Conservation (phyloP, 129 eudicot genomes). For the Artemisia argyi region DNA sequence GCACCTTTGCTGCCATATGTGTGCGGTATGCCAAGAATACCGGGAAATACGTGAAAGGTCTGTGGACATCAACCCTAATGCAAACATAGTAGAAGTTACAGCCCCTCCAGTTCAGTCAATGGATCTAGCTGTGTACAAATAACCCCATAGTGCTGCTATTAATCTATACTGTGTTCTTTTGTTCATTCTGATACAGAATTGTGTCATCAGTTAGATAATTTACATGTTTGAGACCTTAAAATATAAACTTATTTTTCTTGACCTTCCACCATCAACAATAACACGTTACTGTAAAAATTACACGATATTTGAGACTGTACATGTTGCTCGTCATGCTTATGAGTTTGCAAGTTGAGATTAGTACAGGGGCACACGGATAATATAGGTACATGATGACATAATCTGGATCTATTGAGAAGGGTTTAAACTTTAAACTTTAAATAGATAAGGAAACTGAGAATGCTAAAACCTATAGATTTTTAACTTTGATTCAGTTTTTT, state of each 20-base stretch:
- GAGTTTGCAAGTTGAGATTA: no score
- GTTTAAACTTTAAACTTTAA: no score
- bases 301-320: no score
- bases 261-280: not conserved
- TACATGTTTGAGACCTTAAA: not conserved
- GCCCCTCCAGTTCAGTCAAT: constrained; percentile 73
- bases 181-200: not conserved
- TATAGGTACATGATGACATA: no score
- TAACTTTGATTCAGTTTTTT: no score
- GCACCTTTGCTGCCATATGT: constrained; percentile 78
- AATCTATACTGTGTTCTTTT: not conserved
- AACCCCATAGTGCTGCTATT: not conserved
- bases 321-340: no score
- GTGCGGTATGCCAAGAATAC: constrained; percentile 90
- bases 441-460: no score
- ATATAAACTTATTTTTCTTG: not conserved
- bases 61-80: constrained; percentile 36
- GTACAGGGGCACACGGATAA: no score
- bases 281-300: not conserved
- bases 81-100: constrained; percentile 46
- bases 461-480: no score
- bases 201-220: not conserved
- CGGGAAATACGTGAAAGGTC: constrained; percentile 82
- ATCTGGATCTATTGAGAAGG: no score
- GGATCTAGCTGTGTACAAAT: constrained; percentile 43